A percentile compares a stretch with the other conserved stretches of the same genome.
phyloP scores from a whole-genome alignment of 1,284 basidiomycete genomes.

The Pseudozyma pruni region DNA sequence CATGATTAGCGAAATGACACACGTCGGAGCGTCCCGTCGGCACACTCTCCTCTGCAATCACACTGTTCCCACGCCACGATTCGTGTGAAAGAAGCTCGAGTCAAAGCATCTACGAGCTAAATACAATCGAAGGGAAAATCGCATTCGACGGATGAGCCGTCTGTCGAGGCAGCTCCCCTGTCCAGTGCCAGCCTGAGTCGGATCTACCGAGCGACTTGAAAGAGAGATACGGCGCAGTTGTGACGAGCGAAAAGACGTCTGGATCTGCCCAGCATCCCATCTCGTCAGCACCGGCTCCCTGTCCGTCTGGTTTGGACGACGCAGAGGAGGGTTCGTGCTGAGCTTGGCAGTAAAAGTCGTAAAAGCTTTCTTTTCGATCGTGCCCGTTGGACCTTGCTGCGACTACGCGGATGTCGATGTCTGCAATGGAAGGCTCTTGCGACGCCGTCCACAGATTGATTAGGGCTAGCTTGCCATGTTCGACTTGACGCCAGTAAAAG shows the following conservation, averaged over 20 bases:
- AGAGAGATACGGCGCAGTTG: constrained; percentile 19
- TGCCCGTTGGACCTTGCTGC: constrained; percentile 31
- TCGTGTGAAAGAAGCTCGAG: too few species aligned
- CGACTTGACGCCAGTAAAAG: constrained; percentile 23
- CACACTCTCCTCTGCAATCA: too few species aligned
- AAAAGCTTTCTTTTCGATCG: constrained; percentile 38
- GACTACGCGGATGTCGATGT: constrained; percentile 23
- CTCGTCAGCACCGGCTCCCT: background rate
- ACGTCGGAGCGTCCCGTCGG: too few species aligned
- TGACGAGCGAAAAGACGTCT: constrained; percentile 33
- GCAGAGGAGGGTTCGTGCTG: constrained; percentile 17
- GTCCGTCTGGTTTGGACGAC: background rate
- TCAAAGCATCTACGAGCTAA: background rate
- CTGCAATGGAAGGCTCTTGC: background rate
- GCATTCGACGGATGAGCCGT: constrained; percentile 1
- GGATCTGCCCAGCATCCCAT: constrained; percentile 41
- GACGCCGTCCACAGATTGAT: constrained; percentile 19
- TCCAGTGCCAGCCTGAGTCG: constrained; percentile 29
- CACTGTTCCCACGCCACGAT: too few species aligned
- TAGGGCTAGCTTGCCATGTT: constrained; percentile 28
- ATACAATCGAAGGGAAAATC: constrained; percentile 8
- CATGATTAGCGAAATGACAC: too few species aligned
- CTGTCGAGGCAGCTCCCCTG: constrained; percentile 33
- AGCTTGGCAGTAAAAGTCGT: constrained; percentile 43
- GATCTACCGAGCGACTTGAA: constrained; percentile 19